Conservation (phyloP, 495 filamentous ascomycete genomes). For the Xylaria nigripes region DNA sequence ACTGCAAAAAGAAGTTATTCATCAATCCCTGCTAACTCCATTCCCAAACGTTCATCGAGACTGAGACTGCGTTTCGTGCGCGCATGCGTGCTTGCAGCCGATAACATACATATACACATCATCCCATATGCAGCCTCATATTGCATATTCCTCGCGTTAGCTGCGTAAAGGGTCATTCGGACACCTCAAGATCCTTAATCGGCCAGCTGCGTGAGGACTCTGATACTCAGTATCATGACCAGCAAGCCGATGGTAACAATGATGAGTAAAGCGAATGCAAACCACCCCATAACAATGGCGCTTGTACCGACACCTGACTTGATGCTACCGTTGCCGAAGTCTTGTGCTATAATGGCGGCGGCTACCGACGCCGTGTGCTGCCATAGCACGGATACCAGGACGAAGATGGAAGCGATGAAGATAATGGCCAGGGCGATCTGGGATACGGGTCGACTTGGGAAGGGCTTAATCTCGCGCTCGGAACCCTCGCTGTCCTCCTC, state of each 20-base stretch:
- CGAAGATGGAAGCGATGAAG: slow-evolving; percentile 70
- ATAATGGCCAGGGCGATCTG: slow-evolving; percentile 71
- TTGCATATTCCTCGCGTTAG: neutral
- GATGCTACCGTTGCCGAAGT: slow-evolving; percentile 90
- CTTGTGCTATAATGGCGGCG: slow-evolving; percentile 84
- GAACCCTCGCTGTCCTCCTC: slow-evolving; percentile 54
- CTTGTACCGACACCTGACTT: slow-evolving; percentile 79
- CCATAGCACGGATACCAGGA: slow-evolving; percentile 66
- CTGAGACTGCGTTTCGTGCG: slow-evolving; percentile 6
- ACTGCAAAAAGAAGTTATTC: slow-evolving; percentile 3
- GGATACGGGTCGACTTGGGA: slow-evolving; percentile 64
- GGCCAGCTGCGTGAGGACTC: slow-evolving; percentile 49
- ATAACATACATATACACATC: slow-evolving; percentile 11
- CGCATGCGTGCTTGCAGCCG: neutral
- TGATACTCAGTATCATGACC: slow-evolving; percentile 91
- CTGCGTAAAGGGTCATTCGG: neutral
- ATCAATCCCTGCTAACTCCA: slow-evolving; percentile 6
- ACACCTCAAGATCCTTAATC: slow-evolving; percentile 18
- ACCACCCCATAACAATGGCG: slow-evolving; percentile 96
- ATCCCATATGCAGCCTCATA: neutral
- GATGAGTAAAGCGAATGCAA: slow-evolving; percentile 84
- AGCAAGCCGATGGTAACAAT: slow-evolving; percentile 89
- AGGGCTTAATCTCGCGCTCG: slow-evolving; percentile 68
- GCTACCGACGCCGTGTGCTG: slow-evolving; percentile 92
- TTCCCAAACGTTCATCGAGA: slow-evolving; percentile 12